phyloP scores from a whole-genome alignment of 202 grass and related monocot species.

The Schoenoplectus tabernaemontani region DNA sequence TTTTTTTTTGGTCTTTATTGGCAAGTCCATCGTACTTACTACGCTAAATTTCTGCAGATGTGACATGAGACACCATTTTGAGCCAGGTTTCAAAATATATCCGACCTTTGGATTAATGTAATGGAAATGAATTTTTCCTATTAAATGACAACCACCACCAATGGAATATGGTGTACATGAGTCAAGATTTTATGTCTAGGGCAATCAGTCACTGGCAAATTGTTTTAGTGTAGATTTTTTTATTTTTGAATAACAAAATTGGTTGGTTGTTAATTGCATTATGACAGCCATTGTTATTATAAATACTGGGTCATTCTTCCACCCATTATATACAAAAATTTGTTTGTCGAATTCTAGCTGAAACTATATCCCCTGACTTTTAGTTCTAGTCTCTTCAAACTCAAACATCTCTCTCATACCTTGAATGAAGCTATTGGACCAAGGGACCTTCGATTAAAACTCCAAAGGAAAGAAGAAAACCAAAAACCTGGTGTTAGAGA shows the following conservation, averaged over 20 bases:
- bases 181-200: too few relatives aligned
- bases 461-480: conserved; percentile 59
- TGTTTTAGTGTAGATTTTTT: neutral
- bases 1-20: too few relatives aligned
- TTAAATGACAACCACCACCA: too few relatives aligned
- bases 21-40: too few relatives aligned
- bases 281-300: neutral
- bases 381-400: neutral
- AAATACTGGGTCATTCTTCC: neutral
- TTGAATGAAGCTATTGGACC: conserved; percentile 57
- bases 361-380: neutral
- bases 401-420: conserved; percentile 27
- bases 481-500: conserved; percentile 43
- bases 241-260: neutral
- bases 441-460: conserved; percentile 82
- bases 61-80: too few relatives aligned
- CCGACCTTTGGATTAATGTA: too few relatives aligned
- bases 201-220: too few relatives aligned
- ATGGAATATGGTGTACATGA: too few relatives aligned
- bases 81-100: too few relatives aligned
- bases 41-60: too few relatives aligned
- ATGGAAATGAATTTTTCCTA: too few relatives aligned
- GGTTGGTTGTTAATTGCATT: neutral
- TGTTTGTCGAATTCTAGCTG: neutral
- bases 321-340: neutral